Conservation (phyloP, 73 alveolate genomes). For the Paramecium caudatum region DNA sequence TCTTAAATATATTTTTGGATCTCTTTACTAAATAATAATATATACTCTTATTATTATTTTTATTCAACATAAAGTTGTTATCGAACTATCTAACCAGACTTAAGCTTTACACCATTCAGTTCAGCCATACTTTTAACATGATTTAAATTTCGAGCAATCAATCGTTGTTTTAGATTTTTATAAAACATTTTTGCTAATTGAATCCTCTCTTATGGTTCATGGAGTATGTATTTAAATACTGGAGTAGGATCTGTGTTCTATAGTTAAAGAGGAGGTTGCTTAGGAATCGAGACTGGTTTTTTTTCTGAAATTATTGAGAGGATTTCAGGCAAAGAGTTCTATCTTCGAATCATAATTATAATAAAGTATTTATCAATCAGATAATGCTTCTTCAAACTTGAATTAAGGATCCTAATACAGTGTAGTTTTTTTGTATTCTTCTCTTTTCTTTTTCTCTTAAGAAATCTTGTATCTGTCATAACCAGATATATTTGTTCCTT, state of each 20-base stretch:
- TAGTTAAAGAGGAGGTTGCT: background rate
- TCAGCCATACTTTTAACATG: background rate
- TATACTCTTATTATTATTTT: conserved; percentile 3
- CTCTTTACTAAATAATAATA: background rate
- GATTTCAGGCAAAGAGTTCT: conserved; percentile 6
- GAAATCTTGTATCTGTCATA: conserved; percentile 15
- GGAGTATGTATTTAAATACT: conserved; percentile 6
- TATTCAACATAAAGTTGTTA: conserved; percentile 5
- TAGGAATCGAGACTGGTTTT: background rate
- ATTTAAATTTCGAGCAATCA: conserved; percentile 3
- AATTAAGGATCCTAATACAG: conserved; percentile 41
- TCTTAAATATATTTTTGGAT: conserved; percentile 1
- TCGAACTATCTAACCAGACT: background rate
- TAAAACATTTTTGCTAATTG: conserved; percentile 4
- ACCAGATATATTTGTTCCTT: conserved; percentile 25
- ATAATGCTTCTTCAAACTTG: conserved; percentile 14
- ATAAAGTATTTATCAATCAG: conserved; percentile 43
- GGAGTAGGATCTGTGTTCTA: conserved; percentile 16
- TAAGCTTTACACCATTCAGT: background rate
- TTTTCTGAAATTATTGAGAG: background rate
- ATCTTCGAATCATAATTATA: conserved; percentile 35
- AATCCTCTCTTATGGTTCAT: conserved; percentile 28
- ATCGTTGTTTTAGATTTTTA: background rate
- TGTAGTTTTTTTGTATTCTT: conserved; percentile 38
- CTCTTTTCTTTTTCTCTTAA: conserved; percentile 29